Evolutionary conservation across 257 asterid genomes (phyloP).

Genomic region (Galeopsis tetrahit): DNA sequence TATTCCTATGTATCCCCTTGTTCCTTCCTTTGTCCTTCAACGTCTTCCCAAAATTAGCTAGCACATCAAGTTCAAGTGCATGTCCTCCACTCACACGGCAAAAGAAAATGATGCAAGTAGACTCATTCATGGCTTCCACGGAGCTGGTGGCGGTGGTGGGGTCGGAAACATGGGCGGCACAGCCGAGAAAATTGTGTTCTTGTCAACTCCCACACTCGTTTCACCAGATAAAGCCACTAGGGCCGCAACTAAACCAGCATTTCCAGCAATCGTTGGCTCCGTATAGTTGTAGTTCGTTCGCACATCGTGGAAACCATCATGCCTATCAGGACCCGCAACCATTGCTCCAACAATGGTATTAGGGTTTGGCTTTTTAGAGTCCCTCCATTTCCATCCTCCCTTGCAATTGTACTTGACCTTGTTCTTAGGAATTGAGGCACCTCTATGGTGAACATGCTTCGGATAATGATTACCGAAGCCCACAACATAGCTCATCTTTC

Average conservation of each 20-base stretch:
- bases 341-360: constrained; percentile 80
- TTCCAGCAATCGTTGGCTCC: constrained; percentile 93
- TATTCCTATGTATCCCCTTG: constrained; percentile 18
- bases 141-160: constrained; percentile 98
- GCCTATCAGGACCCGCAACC: constrained; percentile 98
- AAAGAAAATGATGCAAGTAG: constrained; percentile 21
- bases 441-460: constrained; percentile 91
- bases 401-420: constrained; percentile 72
- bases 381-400: constrained; percentile 98
- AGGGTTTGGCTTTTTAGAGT: constrained; percentile 73
- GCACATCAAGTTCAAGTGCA: constrained; percentile 20
- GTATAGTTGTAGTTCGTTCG: constrained; percentile 89
- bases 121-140: constrained; percentile 73
- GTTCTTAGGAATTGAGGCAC: constrained; percentile 91
- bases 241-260: constrained; percentile 96
- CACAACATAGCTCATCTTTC: constrained; percentile 94
- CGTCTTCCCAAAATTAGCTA: constrained; percentile 35
- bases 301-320: constrained; percentile 80
- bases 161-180: constrained; percentile 96
- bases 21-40: background rate
- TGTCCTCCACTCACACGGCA: constrained; percentile 31
- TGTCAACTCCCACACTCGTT: constrained; percentile 54
- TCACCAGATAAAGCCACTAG: constrained; percentile 90
- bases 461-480: constrained; percentile 86
- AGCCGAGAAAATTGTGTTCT: constrained; percentile 92